Base-by-base conservation (phyloP, 371 early-diverging fungal genomes). In the Rhizopus delemar region DNA sequence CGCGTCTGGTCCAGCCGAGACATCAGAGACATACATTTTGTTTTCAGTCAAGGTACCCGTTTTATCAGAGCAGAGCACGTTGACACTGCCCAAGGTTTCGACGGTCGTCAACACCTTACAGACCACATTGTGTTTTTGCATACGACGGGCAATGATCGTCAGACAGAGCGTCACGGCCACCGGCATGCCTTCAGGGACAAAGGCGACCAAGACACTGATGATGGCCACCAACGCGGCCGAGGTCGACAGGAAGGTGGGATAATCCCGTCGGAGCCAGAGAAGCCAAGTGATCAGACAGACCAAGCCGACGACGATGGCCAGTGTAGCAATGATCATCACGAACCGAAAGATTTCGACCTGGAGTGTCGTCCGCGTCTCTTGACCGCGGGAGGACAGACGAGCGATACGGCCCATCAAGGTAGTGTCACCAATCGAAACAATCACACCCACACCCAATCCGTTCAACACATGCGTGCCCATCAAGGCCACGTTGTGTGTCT, bases 331-430 rank as follows among this genome's bases (percentile, higher is more conserved):
- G 29, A 89, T 81, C 15, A 75, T 71, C 22, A 90, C 86, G 66
- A 91, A 89, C 8, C 84, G 74, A 16, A 70, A 68, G 49, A 94
- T 84, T 56, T 93, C 92, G 34, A 67, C 59, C 61, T 91, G 90
- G 41, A 90, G 69, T 22, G 84, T 76, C 1, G 90, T 86, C 31
- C 68, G 77, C 36, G 71, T 68, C 43, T 61, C 65, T 50, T 65
- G 63, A 31, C 72, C 70, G 13, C 69, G 59, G 12, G 72, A 63
- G 8, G 85, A 76, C 51, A 91, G 63, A 34, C 78, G 72, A 51
- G 84, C 85, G 59, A 93, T 88, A 13, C 82, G 78, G 2, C 92
- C 92, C 74, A 93, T 80, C 46, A 89, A 66, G 0, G 93, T 88
- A n/a, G 77, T 68, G 41, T 75, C 70, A 53, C 83, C 85, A 48